Evolutionary conservation across 331 rosid genomes (phyloP), one percentile per base, ranked within the genome.

Genomic region (Dryas integrifolia): DNA sequence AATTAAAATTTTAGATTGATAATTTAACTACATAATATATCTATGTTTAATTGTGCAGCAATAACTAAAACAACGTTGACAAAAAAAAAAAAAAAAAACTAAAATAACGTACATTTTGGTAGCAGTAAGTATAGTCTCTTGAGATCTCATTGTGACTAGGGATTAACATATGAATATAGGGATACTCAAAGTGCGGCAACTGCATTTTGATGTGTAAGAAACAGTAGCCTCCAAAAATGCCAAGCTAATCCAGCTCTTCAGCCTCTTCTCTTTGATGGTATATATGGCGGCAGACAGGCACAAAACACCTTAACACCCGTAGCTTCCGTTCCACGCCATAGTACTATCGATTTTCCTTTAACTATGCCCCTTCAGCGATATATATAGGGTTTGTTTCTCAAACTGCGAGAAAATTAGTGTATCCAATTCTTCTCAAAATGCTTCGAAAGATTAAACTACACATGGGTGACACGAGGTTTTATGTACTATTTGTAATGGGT

Each of bases 201-300:
- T 38, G 65, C 65, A 60, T 6, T 60, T 60, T 13, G 46, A 60
- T 14, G 24, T 60, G 39, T 60, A 44, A 43, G 44, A 8, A 70
- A 7, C 24, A 13, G 52, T 53, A 70, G 74, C 64, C 65, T 41
- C n/a, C 43, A 55, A 4, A 55, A 56, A 21, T 56, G 38, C 30
- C 49, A 57, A 57, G 16, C 30, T 24, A 13, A n/a, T n/a, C 45
- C 65, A 18, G 11, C 16, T 16, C 39, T 15, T 68, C 49, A 11
- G 9, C 21, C 5, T 66, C 1, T 26, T 53, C 30, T 68, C 41
- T 43, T 51, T 44, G 2, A 9, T 41, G 65, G 11, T 60, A 7
- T 35, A 41, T n/a, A 40, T 71, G 75, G 66, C 57, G 75, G 75
- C 58, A 71, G 75, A 71, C 75, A 71, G 57, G 67, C 57, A 58